A percentile compares a stretch with the other conserved stretches of the same genome.
These are phyloP conservation scores for Blastobotrys apis DNA, from an alignment of 1,139 yeast species.

Conservation along the genomic window DNA sequence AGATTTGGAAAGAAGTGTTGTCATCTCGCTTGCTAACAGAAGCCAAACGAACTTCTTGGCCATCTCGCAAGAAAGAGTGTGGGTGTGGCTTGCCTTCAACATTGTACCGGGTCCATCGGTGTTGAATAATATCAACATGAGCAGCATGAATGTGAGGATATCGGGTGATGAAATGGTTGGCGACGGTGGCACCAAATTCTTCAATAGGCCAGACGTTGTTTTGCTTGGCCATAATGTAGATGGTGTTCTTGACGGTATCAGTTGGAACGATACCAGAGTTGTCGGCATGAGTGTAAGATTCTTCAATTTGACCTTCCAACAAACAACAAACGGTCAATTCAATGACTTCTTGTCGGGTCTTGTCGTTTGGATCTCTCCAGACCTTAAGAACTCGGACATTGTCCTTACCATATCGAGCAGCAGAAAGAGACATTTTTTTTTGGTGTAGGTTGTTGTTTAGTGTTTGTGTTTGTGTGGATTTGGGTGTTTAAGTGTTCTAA, in stretches of 20 bases:
- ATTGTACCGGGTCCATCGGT: constrained; percentile 71
- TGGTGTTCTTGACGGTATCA: constrained; percentile 88
- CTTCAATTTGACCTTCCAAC: constrained; percentile 71
- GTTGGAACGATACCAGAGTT: constrained; percentile 88
- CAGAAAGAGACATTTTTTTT: constrained; percentile 26
- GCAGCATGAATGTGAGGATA: constrained; percentile 73
- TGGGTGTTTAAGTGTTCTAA: background rate
- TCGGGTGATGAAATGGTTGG: constrained; percentile 64
- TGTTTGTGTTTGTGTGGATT: background rate
- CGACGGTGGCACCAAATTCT: constrained; percentile 80
- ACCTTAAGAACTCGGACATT: constrained; percentile 89
- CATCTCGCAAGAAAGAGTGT: constrained; percentile 81
- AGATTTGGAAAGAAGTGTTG: constrained; percentile 46
- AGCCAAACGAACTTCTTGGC: constrained; percentile 70
- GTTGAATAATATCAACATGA: constrained; percentile 62
- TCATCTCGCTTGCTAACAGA: constrained; percentile 47
- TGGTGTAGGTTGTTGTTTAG: background rate
- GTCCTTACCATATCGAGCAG: constrained; percentile 80
- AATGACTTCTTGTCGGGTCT: constrained; percentile 68
- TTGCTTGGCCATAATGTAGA: constrained; percentile 73
- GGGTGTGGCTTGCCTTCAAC: constrained; percentile 72
- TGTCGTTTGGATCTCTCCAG: constrained; percentile 66
- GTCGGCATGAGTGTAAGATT: constrained; percentile 81
- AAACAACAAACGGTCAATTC: constrained; percentile 79
- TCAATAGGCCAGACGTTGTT: constrained; percentile 82